phyloP scores from a whole-genome alignment of 2,329 filamentous ascomycete species.

The Colletotrichum truncatum region DNA sequence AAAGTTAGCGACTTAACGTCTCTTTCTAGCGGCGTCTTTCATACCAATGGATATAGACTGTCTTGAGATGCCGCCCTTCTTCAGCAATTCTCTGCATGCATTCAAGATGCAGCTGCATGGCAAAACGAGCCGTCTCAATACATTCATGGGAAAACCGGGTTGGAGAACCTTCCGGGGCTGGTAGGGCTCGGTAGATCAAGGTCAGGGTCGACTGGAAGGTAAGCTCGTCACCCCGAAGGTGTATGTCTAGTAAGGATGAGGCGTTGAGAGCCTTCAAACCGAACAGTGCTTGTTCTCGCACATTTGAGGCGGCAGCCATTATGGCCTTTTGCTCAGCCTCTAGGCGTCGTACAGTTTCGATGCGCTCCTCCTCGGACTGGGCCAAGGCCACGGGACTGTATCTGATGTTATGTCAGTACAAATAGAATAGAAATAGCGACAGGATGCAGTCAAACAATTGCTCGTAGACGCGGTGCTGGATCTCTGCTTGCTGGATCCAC shows the following conservation, averaged over 20 bases:
- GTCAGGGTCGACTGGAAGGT: conserved; percentile 58
- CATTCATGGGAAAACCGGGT: conserved; percentile 59
- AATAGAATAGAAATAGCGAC: background rate
- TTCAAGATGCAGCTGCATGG: conserved; percentile 54
- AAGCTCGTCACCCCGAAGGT: conserved; percentile 58
- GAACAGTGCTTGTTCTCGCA: conserved; percentile 44
- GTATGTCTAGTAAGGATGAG: conserved; percentile 51
- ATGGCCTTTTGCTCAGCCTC: conserved; percentile 48
- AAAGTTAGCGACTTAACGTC: background rate
- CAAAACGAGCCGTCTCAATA: conserved; percentile 57
- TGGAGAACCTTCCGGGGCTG: conserved; percentile 50
- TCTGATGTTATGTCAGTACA: conserved; percentile 35
- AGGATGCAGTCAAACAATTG: conserved; percentile 44
- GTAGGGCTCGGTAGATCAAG: conserved; percentile 62
- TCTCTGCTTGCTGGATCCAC: conserved; percentile 64
- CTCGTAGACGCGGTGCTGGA: conserved; percentile 69
- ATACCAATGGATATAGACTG: conserved; percentile 63
- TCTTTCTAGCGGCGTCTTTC: conserved; percentile 17
- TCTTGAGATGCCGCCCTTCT: conserved; percentile 49
- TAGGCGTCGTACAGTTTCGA: conserved; percentile 48
- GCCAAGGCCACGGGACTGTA: conserved; percentile 61
- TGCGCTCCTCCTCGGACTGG: conserved; percentile 48
- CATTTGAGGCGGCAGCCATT: conserved; percentile 45
- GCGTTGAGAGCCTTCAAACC: conserved; percentile 48
- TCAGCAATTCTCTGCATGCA: conserved; percentile 49